Evolutionary conservation across 345 rosid species (phyloP), one percentile per base, ranked within the genome.

Genomic region (Geranium rotundifolium): DNA sequence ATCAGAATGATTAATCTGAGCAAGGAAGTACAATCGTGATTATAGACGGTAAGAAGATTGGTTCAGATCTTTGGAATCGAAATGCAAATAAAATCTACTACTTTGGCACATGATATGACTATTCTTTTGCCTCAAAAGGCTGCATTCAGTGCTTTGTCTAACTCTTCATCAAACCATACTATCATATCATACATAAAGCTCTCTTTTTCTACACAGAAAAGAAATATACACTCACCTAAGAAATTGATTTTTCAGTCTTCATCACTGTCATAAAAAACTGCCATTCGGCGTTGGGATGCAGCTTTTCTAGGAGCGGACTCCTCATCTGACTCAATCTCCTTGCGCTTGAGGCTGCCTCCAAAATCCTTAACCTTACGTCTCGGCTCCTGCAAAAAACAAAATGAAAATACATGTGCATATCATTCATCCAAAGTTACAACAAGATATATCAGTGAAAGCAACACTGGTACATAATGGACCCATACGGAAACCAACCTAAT

Each of bases 191-290:
- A 31, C 37, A 31, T n/a, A n/a, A n/a, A n/a, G n/a, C n/a, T n/a
- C n/a, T n/a, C n/a, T n/a, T n/a, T n/a, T n/a, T n/a, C n/a, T n/a
- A n/a, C n/a, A n/a, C n/a, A n/a, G n/a, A 31, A 31, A 31, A 31
- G 37, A 31, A 31, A 31, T 31, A 31, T 7, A 31, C 37, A 41
- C 50, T 41, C 50, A 41, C 50, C 14, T 41, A 6, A 41, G 50
- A 41, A 9, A 41, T 1, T 12, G 10, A 41, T 7, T 41, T 41
- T 41, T 69, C 64, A 76, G n/a, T 93, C 96, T 67, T 93, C 99
- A 31, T 93, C 97, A 62, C 97, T 87, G 63, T 93, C 97, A 60
- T 78, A 86, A 72, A 88, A 85, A 63, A 93, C 88, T 14, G 99
- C 83, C 91, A 81, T 81, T 34, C 96, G 85, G 1, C 96, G 90